These are phyloP conservation scores for Trypanosoma platydactyli DNA, from an alignment of 208 protist species.

Conservation along the genomic window DNA sequence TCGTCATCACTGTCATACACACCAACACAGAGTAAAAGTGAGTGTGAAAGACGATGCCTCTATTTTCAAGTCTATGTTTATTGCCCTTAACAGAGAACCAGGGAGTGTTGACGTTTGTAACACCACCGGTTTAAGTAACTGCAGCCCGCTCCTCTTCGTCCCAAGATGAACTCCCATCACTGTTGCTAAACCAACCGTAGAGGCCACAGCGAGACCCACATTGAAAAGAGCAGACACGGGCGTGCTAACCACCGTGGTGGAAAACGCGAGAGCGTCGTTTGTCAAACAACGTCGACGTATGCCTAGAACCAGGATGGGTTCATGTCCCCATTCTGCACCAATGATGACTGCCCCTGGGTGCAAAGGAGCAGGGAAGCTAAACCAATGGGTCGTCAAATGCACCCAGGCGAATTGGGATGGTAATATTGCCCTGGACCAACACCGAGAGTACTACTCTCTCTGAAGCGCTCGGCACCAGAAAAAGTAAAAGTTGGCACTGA, in stretches of 20 bases:
- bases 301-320: too few relatives aligned
- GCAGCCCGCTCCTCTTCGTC: neutral
- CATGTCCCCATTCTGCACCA: too few relatives aligned
- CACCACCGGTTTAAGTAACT: neutral
- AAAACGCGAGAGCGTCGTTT: too few relatives aligned
- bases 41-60: neutral
- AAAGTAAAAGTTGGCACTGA: conserved; percentile 28
- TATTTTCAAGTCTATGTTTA: neutral
- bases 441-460: neutral
- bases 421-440: conserved; percentile 32
- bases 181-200: neutral
- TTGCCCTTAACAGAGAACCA: neutral
- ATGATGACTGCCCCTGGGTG: neutral
- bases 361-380: conserved; percentile 13
- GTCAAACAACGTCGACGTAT: too few relatives aligned
- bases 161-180: neutral
- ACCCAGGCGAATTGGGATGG: neutral
- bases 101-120: neutral
- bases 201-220: neutral
- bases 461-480: conserved; percentile 26
- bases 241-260: neutral
- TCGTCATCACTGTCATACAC: too few relatives aligned
- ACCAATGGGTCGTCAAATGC: conserved; percentile 5
- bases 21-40: neutral
- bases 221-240: conserved; percentile 29